A percentile compares a stretch with the other conserved stretches of the same genome.
Conservation (phyloP, 2,329 filamentous ascomycete species). For the Pseudofabraea citricarpa region DNA sequence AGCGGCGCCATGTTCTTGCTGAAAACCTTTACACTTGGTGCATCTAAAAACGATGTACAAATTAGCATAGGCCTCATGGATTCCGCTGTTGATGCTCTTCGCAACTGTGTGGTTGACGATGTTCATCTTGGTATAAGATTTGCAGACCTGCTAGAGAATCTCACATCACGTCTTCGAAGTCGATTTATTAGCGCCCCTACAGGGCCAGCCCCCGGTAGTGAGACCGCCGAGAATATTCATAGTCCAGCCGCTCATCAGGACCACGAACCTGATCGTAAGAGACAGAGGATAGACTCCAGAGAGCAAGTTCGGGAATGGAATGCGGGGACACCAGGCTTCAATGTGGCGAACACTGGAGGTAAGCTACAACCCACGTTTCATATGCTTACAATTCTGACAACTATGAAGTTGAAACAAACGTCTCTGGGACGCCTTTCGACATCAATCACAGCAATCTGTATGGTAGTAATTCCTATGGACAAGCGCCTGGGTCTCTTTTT, state of each 20-base stretch:
- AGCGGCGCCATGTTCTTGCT: conserved; percentile 80
- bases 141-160: conserved; percentile 73
- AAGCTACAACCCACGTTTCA: too few species aligned
- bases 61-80: conserved; percentile 73
- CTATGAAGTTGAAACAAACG: conserved; percentile 26
- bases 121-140: conserved; percentile 83
- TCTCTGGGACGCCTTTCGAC: conserved; percentile 61
- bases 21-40: conserved; percentile 79
- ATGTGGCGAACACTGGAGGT: conserved; percentile 15
- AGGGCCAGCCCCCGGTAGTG: conserved; percentile 29
- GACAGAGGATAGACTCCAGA: conserved; percentile 18
- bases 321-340: conserved; percentile 20
- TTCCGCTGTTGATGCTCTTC: conserved; percentile 66
- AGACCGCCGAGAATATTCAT: conserved; percentile 10
- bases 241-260: conserved; percentile 25
- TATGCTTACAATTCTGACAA: too few species aligned
- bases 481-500: conserved; percentile 16
- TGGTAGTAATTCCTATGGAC: conserved; percentile 36
- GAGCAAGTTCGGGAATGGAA: conserved; percentile 25
- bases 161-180: conserved; percentile 69
- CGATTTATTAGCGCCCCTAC: conserved; percentile 66
- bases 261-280: conserved; percentile 26
- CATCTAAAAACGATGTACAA: conserved; percentile 72
- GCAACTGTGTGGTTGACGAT: conserved; percentile 77
- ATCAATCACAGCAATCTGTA: conserved; percentile 49